Evolutionary conservation across 805 yeast genomes (phyloP).

Genomic region (Yarrowia divulgata): DNA sequence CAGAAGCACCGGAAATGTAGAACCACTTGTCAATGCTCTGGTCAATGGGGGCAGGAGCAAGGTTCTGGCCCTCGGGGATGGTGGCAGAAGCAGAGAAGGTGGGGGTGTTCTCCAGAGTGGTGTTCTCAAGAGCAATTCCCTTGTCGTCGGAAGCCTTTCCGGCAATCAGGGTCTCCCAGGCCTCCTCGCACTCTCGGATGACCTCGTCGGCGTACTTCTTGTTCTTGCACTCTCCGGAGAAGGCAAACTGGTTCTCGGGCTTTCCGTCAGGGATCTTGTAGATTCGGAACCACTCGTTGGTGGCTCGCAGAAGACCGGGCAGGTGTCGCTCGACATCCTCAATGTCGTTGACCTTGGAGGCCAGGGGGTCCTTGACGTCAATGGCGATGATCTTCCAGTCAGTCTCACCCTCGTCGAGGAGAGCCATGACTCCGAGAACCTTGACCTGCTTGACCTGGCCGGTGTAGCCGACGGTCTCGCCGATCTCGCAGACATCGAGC

Average conservation of each 20-base stretch:
- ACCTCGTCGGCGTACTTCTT: constrained; percentile 85
- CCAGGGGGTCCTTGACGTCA: constrained; percentile 86
- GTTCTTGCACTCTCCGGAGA: constrained; percentile 90
- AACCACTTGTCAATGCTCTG: constrained; percentile 98
- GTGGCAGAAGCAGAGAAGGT: constrained; percentile 59
- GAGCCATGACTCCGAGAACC: constrained; percentile 92
- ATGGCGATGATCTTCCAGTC: constrained; percentile 95
- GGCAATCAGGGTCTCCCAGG: constrained; percentile 78
- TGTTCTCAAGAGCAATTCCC: constrained; percentile 78
- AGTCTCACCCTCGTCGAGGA: constrained; percentile 95
- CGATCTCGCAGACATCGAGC: constrained; percentile 91
- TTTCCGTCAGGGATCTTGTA: constrained; percentile 98
- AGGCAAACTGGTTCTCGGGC: constrained; percentile 96
- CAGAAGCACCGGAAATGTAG: constrained; percentile 70
- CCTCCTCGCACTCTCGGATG: constrained; percentile 78
- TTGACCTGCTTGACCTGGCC: constrained; percentile 88
- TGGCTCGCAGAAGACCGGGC: constrained; percentile 92
- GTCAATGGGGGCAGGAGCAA: constrained; percentile 93
- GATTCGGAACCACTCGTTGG: constrained; percentile 97
- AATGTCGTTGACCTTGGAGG: constrained; percentile 83
- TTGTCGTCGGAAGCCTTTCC: constrained; percentile 67
- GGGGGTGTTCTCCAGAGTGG: constrained; percentile 68
- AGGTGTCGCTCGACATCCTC: constrained; percentile 88
- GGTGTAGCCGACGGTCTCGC: constrained; percentile 73
- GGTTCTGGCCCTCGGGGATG: constrained; percentile 74